Base-by-base conservation (phyloP, 257 asterid genomes). In the Nemophila menziesii region DNA sequence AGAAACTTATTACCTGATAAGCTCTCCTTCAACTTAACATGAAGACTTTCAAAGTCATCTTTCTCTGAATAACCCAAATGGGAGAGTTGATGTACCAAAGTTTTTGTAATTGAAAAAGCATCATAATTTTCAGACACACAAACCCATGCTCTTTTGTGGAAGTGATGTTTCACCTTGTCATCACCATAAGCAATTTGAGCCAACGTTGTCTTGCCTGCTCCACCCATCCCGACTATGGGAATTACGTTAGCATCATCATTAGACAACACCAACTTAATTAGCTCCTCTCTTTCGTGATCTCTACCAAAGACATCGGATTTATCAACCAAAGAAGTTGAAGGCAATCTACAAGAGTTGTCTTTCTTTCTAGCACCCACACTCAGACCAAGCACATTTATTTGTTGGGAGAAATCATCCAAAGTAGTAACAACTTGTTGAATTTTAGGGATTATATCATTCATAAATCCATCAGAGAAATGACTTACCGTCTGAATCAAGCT, bases 1-100 rank as follows among this genome's bases (percentile, higher is more conserved):
- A 78, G 66, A 52, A 71, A 71, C 59, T 48, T 78, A 47, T 56
- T 71, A 48, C 69, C 63, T 0, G 73, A 58, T 15, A 74, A 37
- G 46, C 64, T 64, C 22, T 63, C 70, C 56, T 55, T 57, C n/a
- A 78, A 56, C 20, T 67, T 57, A 53, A 68, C 72, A 11, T 74
- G 72, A 47, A 71, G 74, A 56, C 39, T 43, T 45, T 78, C 56
- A 15, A 71, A 65, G 60, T 29, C n/a, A n/a, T n/a, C n/a, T 24
- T 24, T 24, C 33, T 24, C 33, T 24, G 33, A 11, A 34, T 11
- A 8, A n/a, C 3, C 15, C 4, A 4, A 8, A 8, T 4, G 15
- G n/a, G 40, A 7, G 40, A 34, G 4, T 8, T 34, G 4, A 11
- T 3, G 4, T 3, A 34, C 9, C 40, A 34, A 34, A 34, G 40